Evolutionary conservation across 495 filamentous ascomycete genomes (phyloP), one percentile per base, ranked within the genome.

Genomic region (Xylaria telfairii): DNA sequence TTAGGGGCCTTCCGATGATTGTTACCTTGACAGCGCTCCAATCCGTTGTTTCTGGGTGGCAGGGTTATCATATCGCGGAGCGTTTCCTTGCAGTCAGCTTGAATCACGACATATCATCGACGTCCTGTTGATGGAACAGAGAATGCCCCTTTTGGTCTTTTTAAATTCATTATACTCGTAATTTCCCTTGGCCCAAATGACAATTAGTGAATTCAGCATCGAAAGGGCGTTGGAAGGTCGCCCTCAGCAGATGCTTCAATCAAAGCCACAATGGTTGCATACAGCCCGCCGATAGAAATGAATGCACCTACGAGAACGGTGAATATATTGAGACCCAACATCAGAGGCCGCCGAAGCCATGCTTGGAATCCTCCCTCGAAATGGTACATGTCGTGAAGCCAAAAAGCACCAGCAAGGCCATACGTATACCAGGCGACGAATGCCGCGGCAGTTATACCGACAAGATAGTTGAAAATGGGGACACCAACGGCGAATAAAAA

Each of bases 401-500:
- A 62, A 75, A 88, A 86, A n/a, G 81, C 78, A 7, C 85, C 86
- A 15, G 86, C 85, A 70, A 87, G 81, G 64, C 85, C 85, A 68
- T 87, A 88, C 49, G 84, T 86, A 71, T 87, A 88, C 80, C 85
- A 88, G 30, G 80, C 81, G 62, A 86, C 83, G 51, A 91, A 87
- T 21, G 89, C 71, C 2, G 87, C 84, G 2, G 86, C 85, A 28
- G 78, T 70, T 37, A 83, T 78, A 21, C 80, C 79, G 10, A 92
- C 79, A 42, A 92, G 79, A 65, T 87, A 84, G 71, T 87, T 89
- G 81, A 92, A 92, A 26, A 88, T 83, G 0, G 91, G 90, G 5
- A 92, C 89, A 3, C 88, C 86, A 21, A 87, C 83, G 1, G 89
- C 87, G 71, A 93, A 88, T 66, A 92, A 79, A 85, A 89, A 92